Conservation (phyloP, 2,329 filamentous ascomycete species). For the Myriosclerotinia curreyana region DNA sequence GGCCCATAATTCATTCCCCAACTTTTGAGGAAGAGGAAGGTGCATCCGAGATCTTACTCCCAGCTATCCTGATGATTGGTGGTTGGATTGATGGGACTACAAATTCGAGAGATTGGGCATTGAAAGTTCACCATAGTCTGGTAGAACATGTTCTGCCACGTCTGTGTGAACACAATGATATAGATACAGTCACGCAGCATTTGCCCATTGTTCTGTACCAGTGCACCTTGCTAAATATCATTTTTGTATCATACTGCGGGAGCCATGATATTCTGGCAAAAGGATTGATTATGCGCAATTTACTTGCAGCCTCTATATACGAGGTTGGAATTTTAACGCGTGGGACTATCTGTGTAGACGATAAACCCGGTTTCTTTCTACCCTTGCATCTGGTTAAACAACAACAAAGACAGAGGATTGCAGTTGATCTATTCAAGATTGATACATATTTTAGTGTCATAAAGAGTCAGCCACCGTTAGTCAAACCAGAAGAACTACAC, state of each 20-base stretch:
- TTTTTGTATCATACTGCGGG: constrained; percentile 41
- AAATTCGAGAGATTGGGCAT: constrained; percentile 33
- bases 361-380: constrained; percentile 42
- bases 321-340: constrained; percentile 42
- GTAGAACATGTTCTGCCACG: constrained; percentile 33
- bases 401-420: constrained; percentile 43
- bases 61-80: constrained; percentile 43
- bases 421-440: constrained; percentile 41
- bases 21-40: constrained; percentile 36
- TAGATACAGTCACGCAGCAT: constrained; percentile 31
- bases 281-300: constrained; percentile 40
- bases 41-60: constrained; percentile 34
- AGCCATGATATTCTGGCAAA: constrained; percentile 33
- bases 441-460: constrained; percentile 42
- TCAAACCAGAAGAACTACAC: constrained; percentile 43
- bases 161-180: constrained; percentile 37
- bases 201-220: constrained; percentile 36
- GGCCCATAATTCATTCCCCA: constrained; percentile 44
- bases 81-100: constrained; percentile 41
- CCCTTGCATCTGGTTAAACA: constrained; percentile 40
- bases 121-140: constrained; percentile 40
- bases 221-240: constrained; percentile 41
- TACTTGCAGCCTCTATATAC: constrained; percentile 41
- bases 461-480: constrained; percentile 37
- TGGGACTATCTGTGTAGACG: constrained; percentile 41